Evolutionary conservation across 306 rosid genomes (phyloP), one percentile per base, ranked within the genome.

Genomic region (Trichosanthes truncata): DNA sequence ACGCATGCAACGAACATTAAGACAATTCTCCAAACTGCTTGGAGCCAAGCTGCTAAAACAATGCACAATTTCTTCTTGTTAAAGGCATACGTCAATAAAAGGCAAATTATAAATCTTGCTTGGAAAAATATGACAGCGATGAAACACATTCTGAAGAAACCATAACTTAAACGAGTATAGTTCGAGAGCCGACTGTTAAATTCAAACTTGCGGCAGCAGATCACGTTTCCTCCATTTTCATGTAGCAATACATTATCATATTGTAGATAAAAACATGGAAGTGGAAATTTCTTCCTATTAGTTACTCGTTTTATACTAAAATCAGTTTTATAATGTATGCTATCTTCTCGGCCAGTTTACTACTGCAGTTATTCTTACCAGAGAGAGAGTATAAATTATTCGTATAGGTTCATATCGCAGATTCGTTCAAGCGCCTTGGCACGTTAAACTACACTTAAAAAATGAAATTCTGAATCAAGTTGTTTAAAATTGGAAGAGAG

Each of bases 1-100:
- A 33, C 63, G 45, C 33, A 52, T 74, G 46, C 61, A 74, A 49
- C 46, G 78, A 33, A 49, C 78, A 52, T 74, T 20, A 74, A 74
- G 10, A 31, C 43, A 51, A 74, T 74, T 74, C 29, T 52, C 63
- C 31, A 18, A 49, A 74, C 11, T 49, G 45, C 63, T 52, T 8
- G 18, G 31, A 10, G 20, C 26, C 63, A 74, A 51, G 45, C 78
- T 74, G 78, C 15, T 4, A 52, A 71, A 74, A 74, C 46, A 74
- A 52, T 15, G 63, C 78, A 74, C 43, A 33, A 10, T 51, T n/a
- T 74, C 31, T 46, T 46, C 52, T 45, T 25, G 56, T 45, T 23
- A 49, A n/a, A 29, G 74, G 74, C 26, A 51, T 74, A 31, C 17
- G 53, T 17, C 18, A 51, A 5, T 14, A 25, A 25, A 20, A 25